phyloP scores from a whole-genome alignment of 176 grass and related monocot species.

The Puccinellia tenuiflora region DNA sequence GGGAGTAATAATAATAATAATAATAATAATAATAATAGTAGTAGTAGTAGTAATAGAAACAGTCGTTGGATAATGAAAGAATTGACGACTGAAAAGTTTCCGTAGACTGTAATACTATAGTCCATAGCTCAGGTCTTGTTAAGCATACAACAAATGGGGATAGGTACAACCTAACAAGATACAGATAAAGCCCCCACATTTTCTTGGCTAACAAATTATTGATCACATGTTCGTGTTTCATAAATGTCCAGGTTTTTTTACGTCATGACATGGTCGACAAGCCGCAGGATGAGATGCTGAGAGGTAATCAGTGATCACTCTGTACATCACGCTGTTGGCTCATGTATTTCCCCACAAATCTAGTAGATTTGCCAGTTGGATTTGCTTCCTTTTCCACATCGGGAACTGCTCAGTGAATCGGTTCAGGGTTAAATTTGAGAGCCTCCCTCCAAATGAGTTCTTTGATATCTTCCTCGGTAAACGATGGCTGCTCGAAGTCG shows the following conservation, averaged over 20 bases:
- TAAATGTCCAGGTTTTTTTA: slow-evolving; percentile 20
- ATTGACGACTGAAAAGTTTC: slow-evolving; percentile 7
- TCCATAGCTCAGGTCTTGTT: slow-evolving; percentile 18
- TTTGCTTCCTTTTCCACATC: not conserved
- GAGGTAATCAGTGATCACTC: not conserved
- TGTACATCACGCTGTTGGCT: slow-evolving; percentile 10
- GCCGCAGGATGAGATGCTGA: slow-evolving; percentile 20
- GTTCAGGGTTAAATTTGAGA: slow-evolving; percentile 90
- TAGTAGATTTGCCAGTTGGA: not conserved
- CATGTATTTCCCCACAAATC: slow-evolving; percentile 1
- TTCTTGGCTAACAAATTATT: slow-evolving; percentile 54
- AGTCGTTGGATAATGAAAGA: slow-evolving; percentile 10
- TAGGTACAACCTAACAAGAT: slow-evolving; percentile 37
- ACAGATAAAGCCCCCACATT: slow-evolving; percentile 26
- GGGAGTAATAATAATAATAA: too few relatives aligned
- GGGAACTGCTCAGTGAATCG: slow-evolving; percentile 35
- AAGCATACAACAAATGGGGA: slow-evolving; percentile 28
- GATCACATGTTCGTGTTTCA: slow-evolving; percentile 31
- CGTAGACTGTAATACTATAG: not conserved
- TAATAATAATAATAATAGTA: not conserved
- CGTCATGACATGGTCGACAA: not conserved
- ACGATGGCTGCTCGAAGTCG: slow-evolving; percentile 90
- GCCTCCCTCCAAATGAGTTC: slow-evolving; percentile 94
- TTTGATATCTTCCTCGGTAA: slow-evolving; percentile 95
- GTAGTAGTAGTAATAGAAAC: not conserved